phyloP scores from a whole-genome alignment of 169 alveolate genomes.

The Eimeria maxima region DNA sequence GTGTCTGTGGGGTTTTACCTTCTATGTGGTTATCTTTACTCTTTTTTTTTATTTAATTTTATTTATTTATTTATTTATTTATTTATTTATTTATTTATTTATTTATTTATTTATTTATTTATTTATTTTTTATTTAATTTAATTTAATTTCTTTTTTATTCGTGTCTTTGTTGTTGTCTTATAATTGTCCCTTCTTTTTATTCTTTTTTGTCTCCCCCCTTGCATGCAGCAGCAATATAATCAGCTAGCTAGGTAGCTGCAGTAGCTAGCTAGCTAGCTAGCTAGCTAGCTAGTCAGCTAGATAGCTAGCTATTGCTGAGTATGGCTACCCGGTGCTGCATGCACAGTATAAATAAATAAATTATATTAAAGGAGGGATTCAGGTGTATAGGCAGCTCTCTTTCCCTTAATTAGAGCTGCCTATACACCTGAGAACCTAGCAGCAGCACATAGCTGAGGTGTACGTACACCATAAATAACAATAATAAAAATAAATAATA shows the following conservation, averaged over 20 bases:
- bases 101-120: too few species aligned
- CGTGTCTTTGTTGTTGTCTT: neutral
- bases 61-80: neutral
- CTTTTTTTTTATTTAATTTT: neutral
- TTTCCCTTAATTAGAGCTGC: neutral
- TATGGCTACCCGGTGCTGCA: too few species aligned
- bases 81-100: neutral
- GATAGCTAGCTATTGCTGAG: too few species aligned
- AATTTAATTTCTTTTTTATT: neutral
- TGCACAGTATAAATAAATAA: too few species aligned
- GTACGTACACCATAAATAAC: neutral
- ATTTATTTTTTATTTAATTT: neutral
- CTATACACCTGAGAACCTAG: too few species aligned
- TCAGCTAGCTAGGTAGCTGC: too few species aligned
- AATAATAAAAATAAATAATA: too few species aligned
- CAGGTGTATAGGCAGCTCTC: too few species aligned
- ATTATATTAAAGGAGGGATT: too few species aligned
- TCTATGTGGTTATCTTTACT: neutral
- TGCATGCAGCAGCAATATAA: neutral
- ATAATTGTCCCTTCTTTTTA: neutral
- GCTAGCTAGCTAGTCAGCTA: too few species aligned
- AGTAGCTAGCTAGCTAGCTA: too few species aligned
- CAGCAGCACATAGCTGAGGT: neutral
- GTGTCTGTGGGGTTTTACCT: slow-evolving; percentile 27
- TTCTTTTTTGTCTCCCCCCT: neutral